Evolutionary conservation across 352 stramenopile genomes (phyloP).

Genomic region (Globisporangium cylindrosporum): DNA sequence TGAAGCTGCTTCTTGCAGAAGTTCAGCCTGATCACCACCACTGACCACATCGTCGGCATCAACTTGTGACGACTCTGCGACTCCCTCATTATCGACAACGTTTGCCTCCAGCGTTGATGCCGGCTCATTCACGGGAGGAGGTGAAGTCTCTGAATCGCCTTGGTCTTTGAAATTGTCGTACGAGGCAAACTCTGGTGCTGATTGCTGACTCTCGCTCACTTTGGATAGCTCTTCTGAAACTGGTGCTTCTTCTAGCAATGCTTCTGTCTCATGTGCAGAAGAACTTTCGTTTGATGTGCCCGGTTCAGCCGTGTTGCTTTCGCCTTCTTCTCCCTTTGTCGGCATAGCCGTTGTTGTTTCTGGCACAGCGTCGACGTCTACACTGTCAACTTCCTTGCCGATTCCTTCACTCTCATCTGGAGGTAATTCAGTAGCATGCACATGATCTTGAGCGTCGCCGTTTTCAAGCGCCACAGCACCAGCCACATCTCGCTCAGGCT

Average conservation of each 20-base stretch:
- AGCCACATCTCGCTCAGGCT: neutral
- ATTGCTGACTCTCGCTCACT: neutral
- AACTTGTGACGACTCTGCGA: neutral
- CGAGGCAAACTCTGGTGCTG: neutral
- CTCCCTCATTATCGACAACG: neutral
- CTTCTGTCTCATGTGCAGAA: neutral
- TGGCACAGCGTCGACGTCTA: neutral
- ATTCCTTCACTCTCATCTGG: neutral
- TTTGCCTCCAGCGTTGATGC: neutral
- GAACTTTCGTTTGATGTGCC: neutral
- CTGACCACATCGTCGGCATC: neutral
- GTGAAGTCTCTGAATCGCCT: neutral
- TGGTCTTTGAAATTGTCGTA: neutral
- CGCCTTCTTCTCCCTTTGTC: neutral
- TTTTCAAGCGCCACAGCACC: neutral
- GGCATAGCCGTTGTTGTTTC: neutral
- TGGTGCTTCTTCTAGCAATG: neutral
- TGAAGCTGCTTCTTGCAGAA: neutral
- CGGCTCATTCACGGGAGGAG: neutral
- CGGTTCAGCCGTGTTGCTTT: neutral
- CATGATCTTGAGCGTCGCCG: neutral
- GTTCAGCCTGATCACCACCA: neutral
- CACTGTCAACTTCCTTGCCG: neutral
- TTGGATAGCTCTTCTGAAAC: neutral
- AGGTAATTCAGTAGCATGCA: neutral